A percentile compares a stretch with the other conserved stretches of the same genome.
Evolutionary conservation across 768 basidiomycete genomes (phyloP).

Genomic region (Tulasnella calospora): DNA sequence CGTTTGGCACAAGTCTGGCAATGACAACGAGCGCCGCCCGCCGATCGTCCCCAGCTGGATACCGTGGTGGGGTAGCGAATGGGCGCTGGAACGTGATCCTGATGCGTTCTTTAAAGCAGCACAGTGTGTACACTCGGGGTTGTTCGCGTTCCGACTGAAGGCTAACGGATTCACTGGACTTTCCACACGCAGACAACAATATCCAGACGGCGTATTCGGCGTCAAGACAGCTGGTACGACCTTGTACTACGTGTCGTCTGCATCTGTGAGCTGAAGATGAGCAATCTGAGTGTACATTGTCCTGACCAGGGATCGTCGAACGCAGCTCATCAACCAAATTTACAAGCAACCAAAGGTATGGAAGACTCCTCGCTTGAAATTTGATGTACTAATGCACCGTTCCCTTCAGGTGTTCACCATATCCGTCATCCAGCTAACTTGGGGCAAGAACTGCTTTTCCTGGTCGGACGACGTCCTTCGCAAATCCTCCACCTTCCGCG

Average conservation of each 20-base stretch:
- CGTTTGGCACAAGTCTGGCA: not conserved
- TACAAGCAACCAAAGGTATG: constrained; percentile 25
- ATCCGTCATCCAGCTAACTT: not conserved
- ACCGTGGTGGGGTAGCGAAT: not conserved
- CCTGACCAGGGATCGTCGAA: not conserved
- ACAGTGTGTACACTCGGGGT: not conserved
- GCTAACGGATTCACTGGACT: not conserved
- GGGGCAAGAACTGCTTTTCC: not conserved
- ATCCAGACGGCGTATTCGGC: constrained; percentile 14
- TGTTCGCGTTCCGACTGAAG: not conserved
- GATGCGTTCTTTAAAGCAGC: constrained; percentile 15
- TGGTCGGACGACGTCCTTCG: constrained; percentile 4
- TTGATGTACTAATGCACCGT: not conserved
- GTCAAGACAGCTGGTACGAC: not conserved
- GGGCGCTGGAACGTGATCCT: not conserved
- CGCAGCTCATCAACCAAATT: constrained; percentile 15
- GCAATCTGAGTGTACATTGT: not conserved
- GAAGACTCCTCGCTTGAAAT: no score
- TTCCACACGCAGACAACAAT: not conserved
- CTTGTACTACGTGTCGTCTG: constrained; percentile 4
- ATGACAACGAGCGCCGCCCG: not conserved
- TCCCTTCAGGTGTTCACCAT: not conserved
- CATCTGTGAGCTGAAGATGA: not conserved
- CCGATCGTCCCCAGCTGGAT: constrained; percentile 11
- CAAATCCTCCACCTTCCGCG: not conserved